Percentiles rank a stretch among this genome's conserved stretches.
These are phyloP conservation scores for Sphagnum contortum DNA, from an alignment of 225 moss, liverwort and hornwort species.

Conservation along the genomic window DNA sequence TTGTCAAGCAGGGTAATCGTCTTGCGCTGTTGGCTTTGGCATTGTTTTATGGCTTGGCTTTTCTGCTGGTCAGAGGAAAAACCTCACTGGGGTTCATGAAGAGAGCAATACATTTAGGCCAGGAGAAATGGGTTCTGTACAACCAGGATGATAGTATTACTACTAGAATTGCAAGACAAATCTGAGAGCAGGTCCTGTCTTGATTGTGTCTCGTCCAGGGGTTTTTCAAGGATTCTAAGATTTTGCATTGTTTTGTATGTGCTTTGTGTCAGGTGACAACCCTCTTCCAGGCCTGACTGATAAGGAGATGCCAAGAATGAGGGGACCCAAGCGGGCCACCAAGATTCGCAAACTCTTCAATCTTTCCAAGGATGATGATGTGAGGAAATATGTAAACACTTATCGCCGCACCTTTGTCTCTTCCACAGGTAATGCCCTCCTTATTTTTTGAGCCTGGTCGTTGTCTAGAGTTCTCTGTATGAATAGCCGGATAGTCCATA, in stretches of 20 bases:
- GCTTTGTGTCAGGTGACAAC: conserved; percentile 41
- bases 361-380: conserved; percentile 87
- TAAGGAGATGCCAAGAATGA: conserved; percentile 85
- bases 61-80: background rate
- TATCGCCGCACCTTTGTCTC: conserved; percentile 69
- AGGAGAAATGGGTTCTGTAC: background rate
- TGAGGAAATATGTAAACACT: conserved; percentile 90
- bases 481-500: too few species aligned
- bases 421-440: conserved; percentile 33
- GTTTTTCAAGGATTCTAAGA: background rate
- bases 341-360: conserved; percentile 91
- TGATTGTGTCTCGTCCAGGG: background rate
- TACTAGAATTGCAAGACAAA: too few species aligned
- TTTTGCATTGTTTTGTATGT: background rate
- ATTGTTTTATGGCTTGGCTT: background rate
- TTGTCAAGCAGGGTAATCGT: conserved; percentile 76
- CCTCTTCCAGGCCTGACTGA: conserved; percentile 78
- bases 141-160: too few species aligned
- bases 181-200: background rate
- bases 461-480: background rate
- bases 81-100: background rate
- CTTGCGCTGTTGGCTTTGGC: background rate
- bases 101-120: background rate
- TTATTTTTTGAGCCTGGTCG: background rate
- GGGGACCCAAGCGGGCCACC: conserved; percentile 87